Percentiles rank a stretch among this genome's conserved stretches.
phyloP scores from a whole-genome alignment of 805 yeast genomes.

The Hanseniaspora clermontiae region DNA sequence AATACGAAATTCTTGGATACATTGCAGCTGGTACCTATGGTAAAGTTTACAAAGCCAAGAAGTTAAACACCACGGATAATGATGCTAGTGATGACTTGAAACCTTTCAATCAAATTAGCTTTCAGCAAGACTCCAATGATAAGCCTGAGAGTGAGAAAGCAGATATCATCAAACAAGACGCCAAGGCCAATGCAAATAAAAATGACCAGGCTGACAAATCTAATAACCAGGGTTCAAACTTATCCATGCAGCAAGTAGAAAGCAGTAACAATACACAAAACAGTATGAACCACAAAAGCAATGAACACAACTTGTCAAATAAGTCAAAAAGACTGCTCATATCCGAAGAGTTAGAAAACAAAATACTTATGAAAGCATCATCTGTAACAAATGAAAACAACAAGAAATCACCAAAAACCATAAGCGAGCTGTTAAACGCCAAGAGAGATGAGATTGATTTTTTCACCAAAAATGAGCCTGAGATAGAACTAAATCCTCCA shows the following conservation, averaged over 20 bases:
- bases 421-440: neutral
- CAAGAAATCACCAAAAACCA: neutral
- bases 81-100: neutral
- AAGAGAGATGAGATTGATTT: slow-evolving; percentile 9
- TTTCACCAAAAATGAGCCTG: neutral
- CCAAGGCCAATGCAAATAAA: neutral
- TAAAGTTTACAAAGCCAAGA: slow-evolving; percentile 82
- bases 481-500: neutral
- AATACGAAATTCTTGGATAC: slow-evolving; percentile 81
- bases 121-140: neutral
- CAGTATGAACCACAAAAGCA: neutral
- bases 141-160: slow-evolving; percentile 13
- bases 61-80: slow-evolving; percentile 19
- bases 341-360: neutral
- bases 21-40: slow-evolving; percentile 99
- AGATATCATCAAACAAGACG: neutral
- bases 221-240: neutral
- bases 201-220: neutral
- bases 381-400: neutral
- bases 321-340: slow-evolving; percentile 1
- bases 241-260: slow-evolving; percentile 11
- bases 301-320: neutral
- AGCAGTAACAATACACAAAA: slow-evolving; percentile 14
- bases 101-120: neutral
- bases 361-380: neutral